These are phyloP conservation scores for Botryotinia narcissicola DNA, from an alignment of 2,329 filamentous ascomycete species.

Conservation along the genomic window DNA sequence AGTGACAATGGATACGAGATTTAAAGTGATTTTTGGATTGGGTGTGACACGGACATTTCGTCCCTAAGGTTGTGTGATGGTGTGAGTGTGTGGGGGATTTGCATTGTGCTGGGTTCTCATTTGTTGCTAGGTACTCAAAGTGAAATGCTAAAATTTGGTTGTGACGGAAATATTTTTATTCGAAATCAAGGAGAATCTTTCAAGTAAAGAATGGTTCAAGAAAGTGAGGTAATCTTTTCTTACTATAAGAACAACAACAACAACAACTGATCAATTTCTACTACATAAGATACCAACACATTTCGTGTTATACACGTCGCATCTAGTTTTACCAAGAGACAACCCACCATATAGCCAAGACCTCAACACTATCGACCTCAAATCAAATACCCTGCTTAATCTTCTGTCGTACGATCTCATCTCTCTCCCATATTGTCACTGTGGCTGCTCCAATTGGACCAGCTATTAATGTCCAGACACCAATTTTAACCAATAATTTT, in stretches of 20 bases:
- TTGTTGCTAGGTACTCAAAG: not conserved
- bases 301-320: not conserved
- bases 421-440: conserved; percentile 49
- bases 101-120: not conserved
- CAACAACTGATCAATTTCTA: not conserved
- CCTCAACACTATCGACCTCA: conserved; percentile 9
- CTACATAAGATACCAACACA: not conserved
- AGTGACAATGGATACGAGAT: not conserved
- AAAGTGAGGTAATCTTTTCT: not conserved
- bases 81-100: conserved; percentile 4
- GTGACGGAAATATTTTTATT: not conserved
- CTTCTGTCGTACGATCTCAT: conserved; percentile 40
- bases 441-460: conserved; percentile 47
- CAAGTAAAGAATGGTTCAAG: not conserved
- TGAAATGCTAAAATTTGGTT: not conserved
- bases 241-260: not conserved
- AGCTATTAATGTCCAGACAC: conserved; percentile 39
- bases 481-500: conserved; percentile 40
- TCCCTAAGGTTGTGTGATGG: not conserved
- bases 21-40: not conserved
- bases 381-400: conserved; percentile 32
- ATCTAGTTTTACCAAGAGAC: not conserved
- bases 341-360: not conserved
- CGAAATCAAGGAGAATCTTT: not conserved
- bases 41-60: not conserved